phyloP scores from a whole-genome alignment of 1,139 yeast species.

The Candida sp. region DNA sequence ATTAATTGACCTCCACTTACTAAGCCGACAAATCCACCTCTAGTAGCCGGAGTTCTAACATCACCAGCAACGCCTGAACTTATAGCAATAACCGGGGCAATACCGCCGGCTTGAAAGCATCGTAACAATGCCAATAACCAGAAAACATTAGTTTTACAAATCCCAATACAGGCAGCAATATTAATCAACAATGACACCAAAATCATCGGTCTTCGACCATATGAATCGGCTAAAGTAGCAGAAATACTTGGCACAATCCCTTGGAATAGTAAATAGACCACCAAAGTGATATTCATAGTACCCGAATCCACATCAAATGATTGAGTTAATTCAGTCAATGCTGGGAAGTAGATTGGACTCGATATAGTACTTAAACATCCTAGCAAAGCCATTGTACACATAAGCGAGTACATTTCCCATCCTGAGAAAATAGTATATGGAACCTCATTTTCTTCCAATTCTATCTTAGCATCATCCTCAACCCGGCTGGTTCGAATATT shows the following conservation, averaged over 20 bases:
- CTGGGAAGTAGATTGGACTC: slow-evolving; percentile 41
- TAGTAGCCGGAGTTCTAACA: slow-evolving; percentile 29
- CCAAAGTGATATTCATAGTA: slow-evolving; percentile 31
- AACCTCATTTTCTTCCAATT: background rate
- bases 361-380: slow-evolving; percentile 41
- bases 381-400: slow-evolving; percentile 24
- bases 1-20: slow-evolving; percentile 32
- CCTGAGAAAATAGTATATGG: slow-evolving; percentile 16
- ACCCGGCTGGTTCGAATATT: background rate
- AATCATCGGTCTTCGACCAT: slow-evolving; percentile 35
- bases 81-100: slow-evolving; percentile 39
- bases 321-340: slow-evolving; percentile 30
- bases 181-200: slow-evolving; percentile 23
- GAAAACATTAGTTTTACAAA: slow-evolving; percentile 30
- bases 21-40: slow-evolving; percentile 40
- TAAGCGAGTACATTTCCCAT: slow-evolving; percentile 14
- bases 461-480: background rate
- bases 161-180: slow-evolving; percentile 31
- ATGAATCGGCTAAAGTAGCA: slow-evolving; percentile 31
- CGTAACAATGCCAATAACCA: slow-evolving; percentile 35
- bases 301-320: slow-evolving; percentile 23
- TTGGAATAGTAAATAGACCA: slow-evolving; percentile 34
- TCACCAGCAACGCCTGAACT: slow-evolving; percentile 41
- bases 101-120: slow-evolving; percentile 39
- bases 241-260: slow-evolving; percentile 34